Evolutionary conservation across 805 yeast genomes (phyloP), one percentile per base, ranked within the genome.

Genomic region (Phaffomyces thermotolerans): DNA sequence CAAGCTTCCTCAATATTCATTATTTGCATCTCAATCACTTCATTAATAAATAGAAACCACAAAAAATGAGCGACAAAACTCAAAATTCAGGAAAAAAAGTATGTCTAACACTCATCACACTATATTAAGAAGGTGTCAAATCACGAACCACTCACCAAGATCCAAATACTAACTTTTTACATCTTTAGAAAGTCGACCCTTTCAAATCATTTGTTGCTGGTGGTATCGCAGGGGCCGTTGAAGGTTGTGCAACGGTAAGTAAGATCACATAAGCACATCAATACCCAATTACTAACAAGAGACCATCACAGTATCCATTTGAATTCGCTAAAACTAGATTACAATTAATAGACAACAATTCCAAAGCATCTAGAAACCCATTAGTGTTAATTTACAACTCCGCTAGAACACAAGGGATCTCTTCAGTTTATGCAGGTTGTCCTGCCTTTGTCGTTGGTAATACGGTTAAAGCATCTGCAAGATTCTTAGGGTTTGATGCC

Each of bases 401-500:
- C 7, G 89, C 86, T 14, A 78, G 72, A 52, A 73, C 76, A 4
- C 95, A 90, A 60, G 98, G 99, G 20, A 61, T 84, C 0, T 68
- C 77, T 6, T 70, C 96, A 0, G 66, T 91, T 39, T 91, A 91
- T 61, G 90, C 90, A 6, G 99, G 99, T 14, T 91, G 98, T 69
- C 95, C 96, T 1, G 96, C 97, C 0, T 87, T 89, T 58, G 95
- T 91, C 29, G 83, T 90, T 32, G 99, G 99, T 33, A 91, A 91
- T 63, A 90, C 98, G 0, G 93, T 86, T 44, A 91, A 93, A 64
- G 98, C 98, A 0, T 85, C 95, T n/a, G 91, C 91, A 3, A 73
- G 99, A 50, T 91, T 91, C 64, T 70, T 91, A 14, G 98, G 97
- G 3, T 91, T 87, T 57, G 99, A 93, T 61, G 73, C 84, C 15